These are phyloP conservation scores for Botrytis byssoidea DNA, from an alignment of 2,329 filamentous ascomycete genomes.

Conservation along the genomic window DNA sequence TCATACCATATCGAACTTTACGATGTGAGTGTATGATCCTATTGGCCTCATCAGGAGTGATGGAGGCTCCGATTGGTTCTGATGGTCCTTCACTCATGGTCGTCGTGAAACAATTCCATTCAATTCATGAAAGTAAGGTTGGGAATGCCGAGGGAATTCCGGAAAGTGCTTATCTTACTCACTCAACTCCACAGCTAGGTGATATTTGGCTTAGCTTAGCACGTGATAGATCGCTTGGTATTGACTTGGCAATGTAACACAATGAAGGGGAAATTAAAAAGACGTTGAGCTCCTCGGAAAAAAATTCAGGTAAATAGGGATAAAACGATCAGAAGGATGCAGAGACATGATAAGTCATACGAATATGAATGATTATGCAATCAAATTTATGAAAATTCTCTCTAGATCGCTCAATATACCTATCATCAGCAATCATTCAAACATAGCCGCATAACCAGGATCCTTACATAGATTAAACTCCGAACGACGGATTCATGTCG, in stretches of 20 bases:
- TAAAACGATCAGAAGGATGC: neutral
- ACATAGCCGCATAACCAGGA: neutral
- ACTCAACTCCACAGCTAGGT: constrained; percentile 3
- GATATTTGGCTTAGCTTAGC: neutral
- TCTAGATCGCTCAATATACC: neutral
- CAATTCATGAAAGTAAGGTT: constrained; percentile 5
- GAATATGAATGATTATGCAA: neutral
- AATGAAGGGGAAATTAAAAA: constrained; percentile 9
- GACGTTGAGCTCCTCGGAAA: neutral
- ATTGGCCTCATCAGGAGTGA: constrained; percentile 58
- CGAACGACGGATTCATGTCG: neutral
- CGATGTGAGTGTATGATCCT: constrained; percentile 68
- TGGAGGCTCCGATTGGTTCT: constrained; percentile 29
- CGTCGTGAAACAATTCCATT: constrained; percentile 16
- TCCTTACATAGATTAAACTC: neutral
- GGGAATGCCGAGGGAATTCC: constrained; percentile 21
- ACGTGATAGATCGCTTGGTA: constrained; percentile 8
- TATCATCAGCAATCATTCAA: neutral
- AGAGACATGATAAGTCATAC: neutral
- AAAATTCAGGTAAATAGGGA: neutral
- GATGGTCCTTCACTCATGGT: constrained; percentile 29
- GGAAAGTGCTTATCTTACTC: constrained; percentile 18
- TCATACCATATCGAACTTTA: constrained; percentile 66
- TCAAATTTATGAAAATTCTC: neutral
- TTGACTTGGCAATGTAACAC: neutral